A percentile compares a stretch with the other conserved stretches of the same genome.
These are phyloP conservation scores for Erodium maritimum DNA, from an alignment of 345 rosid genomes.

Conservation along the genomic window DNA sequence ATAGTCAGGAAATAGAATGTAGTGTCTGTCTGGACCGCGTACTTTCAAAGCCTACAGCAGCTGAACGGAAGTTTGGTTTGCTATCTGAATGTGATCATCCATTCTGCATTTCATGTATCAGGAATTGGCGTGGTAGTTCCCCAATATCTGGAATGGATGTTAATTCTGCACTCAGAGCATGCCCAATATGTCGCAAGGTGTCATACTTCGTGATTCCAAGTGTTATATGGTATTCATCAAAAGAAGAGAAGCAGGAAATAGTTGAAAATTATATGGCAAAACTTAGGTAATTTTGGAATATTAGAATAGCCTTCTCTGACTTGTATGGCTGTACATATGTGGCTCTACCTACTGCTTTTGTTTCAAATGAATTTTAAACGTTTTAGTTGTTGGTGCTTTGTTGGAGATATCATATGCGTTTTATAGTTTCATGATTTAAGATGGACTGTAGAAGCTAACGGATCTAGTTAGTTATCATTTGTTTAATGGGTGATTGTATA, in stretches of 20 bases:
- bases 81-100: constrained; percentile 97
- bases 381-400: background rate
- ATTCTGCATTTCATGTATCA: constrained; percentile 77
- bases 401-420: background rate
- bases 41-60: constrained; percentile 55
- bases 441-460: no score
- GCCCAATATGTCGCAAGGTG: constrained; percentile 88
- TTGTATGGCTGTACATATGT: background rate
- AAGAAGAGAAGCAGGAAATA: constrained; percentile 73
- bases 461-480: background rate
- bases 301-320: background rate
- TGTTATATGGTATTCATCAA: constrained; percentile 76
- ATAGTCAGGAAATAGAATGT: constrained; percentile 55
- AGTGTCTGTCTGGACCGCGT: constrained; percentile 74
- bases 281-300: constrained; percentile 40
- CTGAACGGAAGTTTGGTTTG: constrained; percentile 69
- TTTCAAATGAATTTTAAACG: background rate
- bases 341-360: background rate
- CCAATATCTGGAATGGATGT: constrained; percentile 88
- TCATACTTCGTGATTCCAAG: constrained; percentile 95
- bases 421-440: background rate
- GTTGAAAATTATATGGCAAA: constrained; percentile 72
- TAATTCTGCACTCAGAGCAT: constrained; percentile 66
- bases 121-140: constrained; percentile 80
- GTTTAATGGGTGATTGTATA: background rate